phyloP scores from a whole-genome alignment of 345 rosid species.

The Populus alba region DNA sequence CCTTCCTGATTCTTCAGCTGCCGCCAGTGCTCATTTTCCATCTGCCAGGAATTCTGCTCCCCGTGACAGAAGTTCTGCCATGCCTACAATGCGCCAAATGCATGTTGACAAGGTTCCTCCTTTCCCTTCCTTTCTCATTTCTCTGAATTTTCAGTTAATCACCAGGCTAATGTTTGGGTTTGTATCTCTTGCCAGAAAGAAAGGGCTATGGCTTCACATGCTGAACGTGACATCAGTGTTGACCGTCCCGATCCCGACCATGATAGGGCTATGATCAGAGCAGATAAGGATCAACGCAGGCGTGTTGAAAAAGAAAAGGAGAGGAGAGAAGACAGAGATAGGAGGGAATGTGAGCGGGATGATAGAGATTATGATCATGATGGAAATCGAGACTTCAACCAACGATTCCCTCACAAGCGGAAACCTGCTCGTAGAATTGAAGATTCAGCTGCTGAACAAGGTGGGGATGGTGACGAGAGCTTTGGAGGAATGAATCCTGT shows the following conservation, averaged over 20 bases:
- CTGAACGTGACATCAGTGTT: constrained; percentile 51
- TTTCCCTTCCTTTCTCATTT: constrained; percentile 5
- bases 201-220: constrained; percentile 45
- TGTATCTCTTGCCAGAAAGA: constrained; percentile 58
- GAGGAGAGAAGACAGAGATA: constrained; percentile 66
- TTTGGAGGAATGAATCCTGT: constrained; percentile 48
- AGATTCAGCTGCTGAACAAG: constrained; percentile 55
- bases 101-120: constrained; percentile 65
- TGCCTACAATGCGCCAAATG: constrained; percentile 51
- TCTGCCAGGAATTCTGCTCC: constrained; percentile 52
- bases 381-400: constrained; percentile 57
- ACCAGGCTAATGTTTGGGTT: constrained; percentile 29
- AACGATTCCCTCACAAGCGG: constrained; percentile 48
- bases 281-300: constrained; percentile 66
- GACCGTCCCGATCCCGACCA: constrained; percentile 61
- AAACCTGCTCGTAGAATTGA: constrained; percentile 39
- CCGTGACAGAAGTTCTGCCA: constrained; percentile 61
- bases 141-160: constrained; percentile 8
- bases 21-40: constrained; percentile 46
- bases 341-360: constrained; percentile 53
- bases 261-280: constrained; percentile 48
- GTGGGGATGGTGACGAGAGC: constrained; percentile 55
- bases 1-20: constrained; percentile 79
- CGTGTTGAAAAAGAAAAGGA: constrained; percentile 69
- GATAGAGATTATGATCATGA: constrained; percentile 60